A percentile compares a stretch with the other conserved stretches of the same genome.
phyloP scores from a whole-genome alignment of 1,284 basidiomycete genomes.

The Microbotryum scabiosae region DNA sequence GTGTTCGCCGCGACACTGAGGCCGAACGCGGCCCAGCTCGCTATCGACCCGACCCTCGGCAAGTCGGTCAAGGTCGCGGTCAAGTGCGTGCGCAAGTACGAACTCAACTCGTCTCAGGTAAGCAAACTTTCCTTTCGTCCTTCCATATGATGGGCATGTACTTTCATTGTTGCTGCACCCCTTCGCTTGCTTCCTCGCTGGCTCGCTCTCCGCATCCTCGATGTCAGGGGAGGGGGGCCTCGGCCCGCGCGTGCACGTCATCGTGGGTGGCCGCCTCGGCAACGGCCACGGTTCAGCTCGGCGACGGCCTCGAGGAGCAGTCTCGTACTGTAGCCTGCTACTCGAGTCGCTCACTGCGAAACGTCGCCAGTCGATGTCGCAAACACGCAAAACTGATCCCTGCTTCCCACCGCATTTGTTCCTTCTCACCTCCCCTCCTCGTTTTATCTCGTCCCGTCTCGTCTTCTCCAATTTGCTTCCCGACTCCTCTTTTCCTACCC shows the following conservation, averaged over 20 bases:
- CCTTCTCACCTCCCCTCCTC: neutral
- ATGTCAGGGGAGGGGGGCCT: neutral
- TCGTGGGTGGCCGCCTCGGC: neutral
- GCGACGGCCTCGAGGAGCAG: too few relatives aligned
- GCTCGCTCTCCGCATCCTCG: too few relatives aligned
- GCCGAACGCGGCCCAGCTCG: conserved; percentile 49
- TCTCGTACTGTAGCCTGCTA: too few relatives aligned
- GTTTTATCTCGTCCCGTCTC: neutral
- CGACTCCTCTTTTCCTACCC: conserved; percentile 26
- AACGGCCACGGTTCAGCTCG: too few relatives aligned
- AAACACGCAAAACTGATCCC: neutral
- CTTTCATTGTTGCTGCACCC: neutral
- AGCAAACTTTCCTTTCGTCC: conserved; percentile 40
- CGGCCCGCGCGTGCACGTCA: neutral
- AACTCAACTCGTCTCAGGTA: conserved; percentile 91
- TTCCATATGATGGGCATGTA: neutral
- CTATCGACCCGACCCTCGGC: conserved; percentile 26
- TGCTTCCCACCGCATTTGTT: too few relatives aligned
- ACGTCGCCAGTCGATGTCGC: neutral
- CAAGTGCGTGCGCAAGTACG: conserved; percentile 81
- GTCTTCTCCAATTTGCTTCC: neutral
- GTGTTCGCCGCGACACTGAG: conserved; percentile 88
- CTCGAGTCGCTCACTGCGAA: neutral
- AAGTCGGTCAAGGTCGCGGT: conserved; percentile 64
- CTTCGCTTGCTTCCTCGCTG: neutral